These are phyloP conservation scores for Anethum foeniculum DNA, from an alignment of 140 eudicot genomes.

Conservation along the genomic window DNA sequence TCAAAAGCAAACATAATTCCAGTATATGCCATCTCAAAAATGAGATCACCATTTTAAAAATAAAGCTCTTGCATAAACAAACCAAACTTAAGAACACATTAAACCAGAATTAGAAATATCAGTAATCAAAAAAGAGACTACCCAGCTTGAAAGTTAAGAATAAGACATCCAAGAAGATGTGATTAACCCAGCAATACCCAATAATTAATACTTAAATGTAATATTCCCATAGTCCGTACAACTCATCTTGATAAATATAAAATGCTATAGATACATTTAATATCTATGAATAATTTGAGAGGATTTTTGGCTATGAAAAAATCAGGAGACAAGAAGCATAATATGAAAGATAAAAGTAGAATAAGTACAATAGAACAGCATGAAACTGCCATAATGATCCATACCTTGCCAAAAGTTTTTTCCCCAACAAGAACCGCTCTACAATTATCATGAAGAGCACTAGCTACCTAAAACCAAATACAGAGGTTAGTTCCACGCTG, in stretches of 20 bases:
- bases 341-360: background rate
- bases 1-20: background rate
- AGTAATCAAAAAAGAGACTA: background rate
- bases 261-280: background rate
- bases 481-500: constrained; percentile 19
- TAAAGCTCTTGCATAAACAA: background rate
- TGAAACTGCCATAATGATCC: constrained; percentile 2
- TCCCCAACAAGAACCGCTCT: constrained; percentile 95
- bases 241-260: background rate
- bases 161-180: background rate
- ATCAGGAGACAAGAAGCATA: background rate
- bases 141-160: background rate
- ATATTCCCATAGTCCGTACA: background rate
- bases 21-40: background rate
- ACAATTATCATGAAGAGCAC: constrained; percentile 97
- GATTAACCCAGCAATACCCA: background rate
- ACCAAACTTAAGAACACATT: background rate
- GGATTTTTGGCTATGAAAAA: background rate
- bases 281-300: background rate
- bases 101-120: background rate
- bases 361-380: background rate
- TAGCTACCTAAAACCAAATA: constrained; percentile 60
- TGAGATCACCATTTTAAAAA: background rate
- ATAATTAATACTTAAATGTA: background rate
- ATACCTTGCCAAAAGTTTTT: constrained; percentile 86